These are phyloP conservation scores for Bryoerythrophyllum caledonicum DNA, from an alignment of 225 moss, liverwort and hornwort species.

Conservation along the genomic window DNA sequence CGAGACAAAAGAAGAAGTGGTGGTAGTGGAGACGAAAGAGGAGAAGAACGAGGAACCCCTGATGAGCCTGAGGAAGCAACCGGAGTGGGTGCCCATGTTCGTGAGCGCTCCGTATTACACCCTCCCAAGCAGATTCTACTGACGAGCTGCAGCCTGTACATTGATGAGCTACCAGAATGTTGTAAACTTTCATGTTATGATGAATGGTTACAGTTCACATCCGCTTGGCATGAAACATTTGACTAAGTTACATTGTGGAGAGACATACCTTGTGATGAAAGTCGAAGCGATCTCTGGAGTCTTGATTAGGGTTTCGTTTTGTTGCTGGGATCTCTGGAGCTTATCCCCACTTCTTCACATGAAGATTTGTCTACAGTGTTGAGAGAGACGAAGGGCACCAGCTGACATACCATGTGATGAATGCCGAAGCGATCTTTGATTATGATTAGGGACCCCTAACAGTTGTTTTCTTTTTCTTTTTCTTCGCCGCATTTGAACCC, in stretches of 20 bases:
- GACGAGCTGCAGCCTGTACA: background rate
- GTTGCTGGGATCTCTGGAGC: too few species aligned
- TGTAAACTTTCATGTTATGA: background rate
- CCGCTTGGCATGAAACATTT: background rate
- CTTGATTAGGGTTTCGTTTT: too few species aligned
- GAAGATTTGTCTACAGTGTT: background rate
- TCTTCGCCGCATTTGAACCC: too few species aligned
- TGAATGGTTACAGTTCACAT: conserved; percentile 1
- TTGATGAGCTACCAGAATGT: conserved; percentile 5
- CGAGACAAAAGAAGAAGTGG: conserved; percentile 31
- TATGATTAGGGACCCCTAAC: background rate
- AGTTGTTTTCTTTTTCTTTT: background rate
- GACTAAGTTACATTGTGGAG: too few species aligned
- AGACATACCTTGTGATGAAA: too few species aligned
- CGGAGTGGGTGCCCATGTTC: conserved; percentile 42
- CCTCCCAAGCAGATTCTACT: conserved; percentile 36
- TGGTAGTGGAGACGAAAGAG: conserved; percentile 29
- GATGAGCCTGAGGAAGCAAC: conserved; percentile 1
- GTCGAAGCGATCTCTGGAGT: too few species aligned
- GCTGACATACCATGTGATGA: background rate
- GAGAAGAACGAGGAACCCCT: background rate
- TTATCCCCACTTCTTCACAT: too few species aligned
- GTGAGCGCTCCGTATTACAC: conserved; percentile 52
- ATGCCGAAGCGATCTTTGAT: background rate
- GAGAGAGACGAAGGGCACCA: background rate